phyloP scores from a whole-genome alignment of 495 filamentous ascomycete species.

The Niebla homalea region DNA sequence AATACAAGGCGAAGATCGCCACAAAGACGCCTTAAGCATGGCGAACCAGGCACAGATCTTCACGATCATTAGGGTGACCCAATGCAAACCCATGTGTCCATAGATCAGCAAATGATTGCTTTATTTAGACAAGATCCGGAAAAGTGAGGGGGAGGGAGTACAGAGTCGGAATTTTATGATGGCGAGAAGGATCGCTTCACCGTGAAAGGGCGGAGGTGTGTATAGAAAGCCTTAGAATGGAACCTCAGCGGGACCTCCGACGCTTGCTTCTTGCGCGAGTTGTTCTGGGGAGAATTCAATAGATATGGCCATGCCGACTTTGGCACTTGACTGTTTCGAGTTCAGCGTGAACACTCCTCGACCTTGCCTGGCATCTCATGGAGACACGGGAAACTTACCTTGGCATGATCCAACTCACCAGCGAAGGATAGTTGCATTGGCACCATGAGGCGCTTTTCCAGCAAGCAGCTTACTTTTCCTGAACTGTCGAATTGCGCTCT shows the following conservation, averaged over 20 bases:
- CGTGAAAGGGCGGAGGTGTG: too few species aligned
- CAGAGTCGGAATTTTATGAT: too few species aligned
- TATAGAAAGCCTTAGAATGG: conserved; percentile 10
- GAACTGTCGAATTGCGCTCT: conserved; percentile 89
- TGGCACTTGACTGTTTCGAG: conserved; percentile 66
- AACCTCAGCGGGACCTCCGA: conserved; percentile 17
- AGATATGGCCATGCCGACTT: conserved; percentile 85
- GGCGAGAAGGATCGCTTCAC: too few species aligned
- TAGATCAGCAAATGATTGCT: too few species aligned
- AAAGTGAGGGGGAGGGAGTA: too few species aligned
- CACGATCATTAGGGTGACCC: too few species aligned
- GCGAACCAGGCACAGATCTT: too few species aligned
- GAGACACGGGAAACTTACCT: conserved; percentile 46
- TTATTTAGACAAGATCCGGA: too few species aligned
- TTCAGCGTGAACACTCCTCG: conserved; percentile 34
- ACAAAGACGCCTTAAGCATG: too few species aligned
- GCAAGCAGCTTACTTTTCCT: conserved; percentile 79
- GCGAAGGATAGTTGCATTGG: conserved; percentile 86
- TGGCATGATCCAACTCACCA: conserved; percentile 91
- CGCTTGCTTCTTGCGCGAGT: conserved; percentile 72
- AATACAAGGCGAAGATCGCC: too few species aligned
- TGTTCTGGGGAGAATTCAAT: conserved; percentile 85
- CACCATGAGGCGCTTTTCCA: conserved; percentile 90
- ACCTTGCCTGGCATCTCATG: conserved; percentile 38
- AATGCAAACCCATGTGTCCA: too few species aligned